Evolutionary conservation across 2,329 filamentous ascomycete species (phyloP), one percentile per base, ranked within the genome.

Genomic region (Aspergillus latus): DNA sequence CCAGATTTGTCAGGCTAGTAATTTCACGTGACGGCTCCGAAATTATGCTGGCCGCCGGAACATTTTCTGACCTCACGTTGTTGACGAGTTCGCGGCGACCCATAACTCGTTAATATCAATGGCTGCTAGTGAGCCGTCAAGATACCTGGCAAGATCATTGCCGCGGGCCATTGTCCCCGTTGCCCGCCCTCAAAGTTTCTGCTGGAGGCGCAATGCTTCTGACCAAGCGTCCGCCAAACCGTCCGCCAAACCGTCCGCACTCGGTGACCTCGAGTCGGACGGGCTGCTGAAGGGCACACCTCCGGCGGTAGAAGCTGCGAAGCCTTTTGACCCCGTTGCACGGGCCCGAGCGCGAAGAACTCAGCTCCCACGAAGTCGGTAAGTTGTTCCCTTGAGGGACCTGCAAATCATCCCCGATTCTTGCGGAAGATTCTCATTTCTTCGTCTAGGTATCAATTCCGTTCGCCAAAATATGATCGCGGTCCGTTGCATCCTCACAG

Each of bases 401-500:
- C 6, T 30, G 50, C 36, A 47, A 30, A 3, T 13, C 36, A 15
- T 15, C 32, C 32, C 42, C 16, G 32, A 30, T 15, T 46, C 39
- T 44, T 53, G 47, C 42, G 9, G 44, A 29, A 4, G n/a, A 48
- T 51, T 54, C 62, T 39, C 32, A 49, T 48, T n/a, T 21, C 30
- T 40, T 47, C 34, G 50, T 40, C 32, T 60, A 96, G 93, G 82
- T 99, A 97, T 78, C 90, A 96, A 76, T 97, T 89, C 76, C 91
- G 92, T 62, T 88, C 93, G 49, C 94, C 94, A 61, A 94, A 93
- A 78, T 99, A 92, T 82, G 87, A 96, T 75, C 90, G 93, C 68
- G 94, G 94, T 55, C 92, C 92, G 62, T 82, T 97, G 26, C 92
- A 97, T 72, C 94, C 94, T 49, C 86, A 97, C 68, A 91, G 96